Evolutionary conservation across 352 stramenopile species (phyloP), one percentile per base, ranked within the genome.

Genomic region (Phytophthora hibernalis): DNA sequence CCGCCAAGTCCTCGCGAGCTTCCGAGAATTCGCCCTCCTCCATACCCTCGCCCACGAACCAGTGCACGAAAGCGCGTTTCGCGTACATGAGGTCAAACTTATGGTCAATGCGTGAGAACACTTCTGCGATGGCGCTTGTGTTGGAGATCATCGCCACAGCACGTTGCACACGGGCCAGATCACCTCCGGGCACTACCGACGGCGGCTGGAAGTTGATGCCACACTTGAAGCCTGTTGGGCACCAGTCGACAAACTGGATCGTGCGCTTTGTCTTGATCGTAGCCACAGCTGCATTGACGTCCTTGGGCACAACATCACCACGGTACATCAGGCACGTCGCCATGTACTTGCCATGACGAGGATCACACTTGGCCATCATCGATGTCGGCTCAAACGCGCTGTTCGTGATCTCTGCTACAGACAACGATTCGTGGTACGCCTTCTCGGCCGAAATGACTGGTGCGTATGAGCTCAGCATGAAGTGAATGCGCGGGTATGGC

Each of bases 341-440:
- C 24, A 28, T 28, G 24, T 28, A 28, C 24, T 28, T 28, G 24
- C 24, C 95, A 97, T 7, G 97, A 96, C 96, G 99, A 99, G 97
- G 97, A 81, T 99, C 97, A 59, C 96, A 99, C 85, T 99, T 99
- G 80, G 95, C 98, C 96, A 99, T 99, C 97, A 99, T 99, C 68
- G 87, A 96, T 37, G 85, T 85, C 6, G 97, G 96, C 76, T 99
- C 97, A 74, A 99, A 99, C 20, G 97, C 94, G 16, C 87, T 93
- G 90, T 98, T 99, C 59, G 97, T 99, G 76, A 99, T 99, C 77
- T 99, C 97, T 5, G 96, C 90, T 22, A 99, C 97, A 7, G 93
- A 98, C 5, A 99, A 80, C 57, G 98, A 91, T 76, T 99, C 96
- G 79, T 99, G 81, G 83, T 98, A 98, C 35, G 95, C 96, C 82